Base-by-base conservation (phyloP, 306 rosid genomes). In the Arachis stenosperma region DNA sequence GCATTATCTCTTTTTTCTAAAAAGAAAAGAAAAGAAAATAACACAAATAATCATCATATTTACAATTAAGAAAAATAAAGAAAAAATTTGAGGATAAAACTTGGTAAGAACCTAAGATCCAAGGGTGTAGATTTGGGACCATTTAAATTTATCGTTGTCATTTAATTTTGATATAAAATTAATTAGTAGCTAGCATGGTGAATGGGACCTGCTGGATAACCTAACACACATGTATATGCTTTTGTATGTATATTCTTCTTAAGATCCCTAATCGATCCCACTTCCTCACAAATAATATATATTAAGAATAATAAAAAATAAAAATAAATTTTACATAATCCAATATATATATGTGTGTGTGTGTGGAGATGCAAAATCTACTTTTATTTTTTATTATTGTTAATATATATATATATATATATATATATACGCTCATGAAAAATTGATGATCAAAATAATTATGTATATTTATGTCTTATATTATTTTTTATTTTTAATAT, bases 251-350 rank as follows among this genome's bases (percentile, higher is more conserved):
- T 5, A 71, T 58, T 44, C 36, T 44, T 71, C 58, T 46, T 14
- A 30, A 71, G 59, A 46, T 71, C 50, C 37, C 58, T 33, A 44
- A 17, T 17, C 17, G 17, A 59, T 71, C 37, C 55, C 44, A 44
- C 42, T 41, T 4, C n/a, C 64, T 70, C 29, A 22, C 42, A 55
- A 12, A 41, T 6, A 4, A 44, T 33, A 33, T 33, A 33, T 33
- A 4, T 22, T 41, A 42, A 57, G 30, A 22, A 6, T 9, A 14
- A 5, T 36, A 44, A 44, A 10, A 27, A 42, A n/a, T 7, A 1
- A 11, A 29, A 58, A 14, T 29, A 2, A 43, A 29, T 29, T 30
- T 9, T 58, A 41, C 33, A 64, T 4, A 36, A 41, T 37, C 37
- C 37, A 2, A 33, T 33, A 33, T 33, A 33, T 33, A 33, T 22